A percentile compares a stretch with the other conserved stretches of the same genome.
phyloP scores from a whole-genome alignment of 2,329 filamentous ascomycete species.

The Salinomyces thailandicus region DNA sequence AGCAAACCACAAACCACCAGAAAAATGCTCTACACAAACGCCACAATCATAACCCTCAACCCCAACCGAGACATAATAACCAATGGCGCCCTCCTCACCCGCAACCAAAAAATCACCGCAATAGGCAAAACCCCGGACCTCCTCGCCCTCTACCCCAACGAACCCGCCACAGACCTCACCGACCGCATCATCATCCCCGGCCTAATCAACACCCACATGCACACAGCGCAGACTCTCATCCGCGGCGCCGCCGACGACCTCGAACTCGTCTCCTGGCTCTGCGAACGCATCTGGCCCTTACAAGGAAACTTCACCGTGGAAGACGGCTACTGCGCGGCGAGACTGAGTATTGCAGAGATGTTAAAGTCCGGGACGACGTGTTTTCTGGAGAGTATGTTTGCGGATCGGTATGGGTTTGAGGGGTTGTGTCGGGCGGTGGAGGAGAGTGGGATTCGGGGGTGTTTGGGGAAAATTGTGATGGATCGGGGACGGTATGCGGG shows the following conservation, averaged over 20 bases:
- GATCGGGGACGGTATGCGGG: conserved; percentile 34
- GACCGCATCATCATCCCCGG: conserved; percentile 41
- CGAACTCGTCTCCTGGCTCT: conserved; percentile 42
- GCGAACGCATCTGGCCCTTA: conserved; percentile 41
- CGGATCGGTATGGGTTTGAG: conserved; percentile 39
- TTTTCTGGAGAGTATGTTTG: conserved; percentile 45
- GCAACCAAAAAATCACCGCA: conserved; percentile 31
- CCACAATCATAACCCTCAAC: conserved; percentile 45
- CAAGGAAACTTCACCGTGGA: conserved; percentile 36
- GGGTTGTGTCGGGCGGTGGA: conserved; percentile 34
- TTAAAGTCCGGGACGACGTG: conserved; percentile 41
- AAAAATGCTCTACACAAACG: conserved; percentile 37
- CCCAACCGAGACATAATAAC: conserved; percentile 34
- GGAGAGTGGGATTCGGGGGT: conserved; percentile 36
- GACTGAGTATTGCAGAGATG: conserved; percentile 43
- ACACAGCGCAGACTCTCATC: conserved; percentile 40
- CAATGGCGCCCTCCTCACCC: conserved; percentile 38
- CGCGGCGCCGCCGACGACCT: conserved; percentile 42
- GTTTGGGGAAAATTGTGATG: conserved; percentile 37
- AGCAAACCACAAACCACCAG: too few relatives aligned
- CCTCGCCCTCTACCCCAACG: conserved; percentile 18
- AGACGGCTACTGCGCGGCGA: conserved; percentile 41
- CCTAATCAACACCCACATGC: conserved; percentile 42
- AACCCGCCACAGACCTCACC: conserved; percentile 26
- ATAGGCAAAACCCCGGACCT: conserved; percentile 34